These are phyloP conservation scores for Saccharomyces kudriavzevii DNA, from an alignment of 805 yeast genomes.

Conservation along the genomic window DNA sequence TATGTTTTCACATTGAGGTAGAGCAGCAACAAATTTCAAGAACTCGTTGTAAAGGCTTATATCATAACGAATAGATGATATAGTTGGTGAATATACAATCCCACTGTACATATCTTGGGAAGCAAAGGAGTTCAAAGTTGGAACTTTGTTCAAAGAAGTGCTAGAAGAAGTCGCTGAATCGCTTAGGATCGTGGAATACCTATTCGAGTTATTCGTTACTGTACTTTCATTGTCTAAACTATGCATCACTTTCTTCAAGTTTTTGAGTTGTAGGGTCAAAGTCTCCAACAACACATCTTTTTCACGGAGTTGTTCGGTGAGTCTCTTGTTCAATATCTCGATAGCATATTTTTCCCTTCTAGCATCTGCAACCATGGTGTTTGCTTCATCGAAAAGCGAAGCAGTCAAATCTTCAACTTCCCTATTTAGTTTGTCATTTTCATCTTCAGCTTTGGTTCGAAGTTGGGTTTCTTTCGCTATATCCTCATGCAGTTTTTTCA, in stretches of 20 bases:
- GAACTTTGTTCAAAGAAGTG: constrained; percentile 16
- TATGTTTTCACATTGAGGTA: constrained; percentile 30
- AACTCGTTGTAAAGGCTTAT: constrained; percentile 33
- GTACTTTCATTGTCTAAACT: constrained; percentile 34
- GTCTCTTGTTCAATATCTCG: constrained; percentile 49
- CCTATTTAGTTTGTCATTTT: constrained; percentile 50
- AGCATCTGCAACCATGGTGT: constrained; percentile 75
- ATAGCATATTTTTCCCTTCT: constrained; percentile 55
- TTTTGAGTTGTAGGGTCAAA: constrained; percentile 58
- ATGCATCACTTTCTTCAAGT: constrained; percentile 53
- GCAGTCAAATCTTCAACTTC: constrained; percentile 79
- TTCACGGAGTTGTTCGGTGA: constrained; percentile 51
- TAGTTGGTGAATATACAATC: constrained; percentile 35
- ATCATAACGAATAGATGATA: constrained; percentile 37
- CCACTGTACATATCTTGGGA: constrained; percentile 6
- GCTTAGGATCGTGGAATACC: constrained; percentile 7
- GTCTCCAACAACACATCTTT: constrained; percentile 59
- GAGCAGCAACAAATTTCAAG: constrained; percentile 31
- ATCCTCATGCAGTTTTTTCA: constrained; percentile 28
- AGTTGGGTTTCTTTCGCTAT: constrained; percentile 27
- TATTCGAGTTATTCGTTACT: constrained; percentile 4
- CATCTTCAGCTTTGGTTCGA: constrained; percentile 47
- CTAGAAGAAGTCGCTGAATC: constrained; percentile 13
- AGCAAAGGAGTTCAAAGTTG: constrained; percentile 9
- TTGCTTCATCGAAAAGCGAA: constrained; percentile 75